Base-by-base conservation (phyloP, 139 green algal genomes). In the Eudorina sp. region DNA sequence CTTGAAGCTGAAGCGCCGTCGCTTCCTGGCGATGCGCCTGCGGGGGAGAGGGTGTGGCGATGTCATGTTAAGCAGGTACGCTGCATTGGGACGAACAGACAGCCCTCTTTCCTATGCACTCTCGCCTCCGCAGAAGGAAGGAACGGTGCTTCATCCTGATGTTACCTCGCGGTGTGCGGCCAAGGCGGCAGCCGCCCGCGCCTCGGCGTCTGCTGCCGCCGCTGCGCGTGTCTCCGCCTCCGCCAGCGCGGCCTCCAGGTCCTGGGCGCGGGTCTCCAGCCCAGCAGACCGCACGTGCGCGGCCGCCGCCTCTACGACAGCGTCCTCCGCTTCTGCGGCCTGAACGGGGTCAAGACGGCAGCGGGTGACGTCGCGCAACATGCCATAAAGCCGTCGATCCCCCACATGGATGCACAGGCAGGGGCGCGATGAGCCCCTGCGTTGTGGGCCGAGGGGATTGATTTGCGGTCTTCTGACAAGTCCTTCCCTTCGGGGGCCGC, bases 241-340 rank as follows among this genome's bases (percentile, higher is more conserved):
- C 53, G 68, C 48, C 38, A 88, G 36, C 83, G 68, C 83, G 5
- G 51, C 68, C 66, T 80, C 68, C 51, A 81, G 48, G n/a, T 88
- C 83, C 8, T 55, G 68, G 2, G 43, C 4, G 48, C 83, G 83
- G 27, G 23, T 27, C 7, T 88, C 83, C 4, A 88, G 83, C 1
- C 45, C 83, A 0, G 36, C 36, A 1, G 51, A 31, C 0, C 68
- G 66, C 25, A 81, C 41, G 36, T 81, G 83, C 0, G 83, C 68
- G 2, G 83, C 83, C 4, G 83, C 83, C 14, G 68, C 68, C 51
- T 88, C 83, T 14, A 73, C 48, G 3, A 88, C 45, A 25, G 83
- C 83, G 9, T 88, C 83, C 5, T 78, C 83, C 9, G 66, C 51
- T 0, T 80, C 83, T 0, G 38, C 68, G 0, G 83, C 83, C 83